A percentile compares a stretch with the other conserved stretches of the same genome.
Evolutionary conservation across 2,329 filamentous ascomycete species (phyloP).

Genomic region (Aspergillus hiratsukae): DNA sequence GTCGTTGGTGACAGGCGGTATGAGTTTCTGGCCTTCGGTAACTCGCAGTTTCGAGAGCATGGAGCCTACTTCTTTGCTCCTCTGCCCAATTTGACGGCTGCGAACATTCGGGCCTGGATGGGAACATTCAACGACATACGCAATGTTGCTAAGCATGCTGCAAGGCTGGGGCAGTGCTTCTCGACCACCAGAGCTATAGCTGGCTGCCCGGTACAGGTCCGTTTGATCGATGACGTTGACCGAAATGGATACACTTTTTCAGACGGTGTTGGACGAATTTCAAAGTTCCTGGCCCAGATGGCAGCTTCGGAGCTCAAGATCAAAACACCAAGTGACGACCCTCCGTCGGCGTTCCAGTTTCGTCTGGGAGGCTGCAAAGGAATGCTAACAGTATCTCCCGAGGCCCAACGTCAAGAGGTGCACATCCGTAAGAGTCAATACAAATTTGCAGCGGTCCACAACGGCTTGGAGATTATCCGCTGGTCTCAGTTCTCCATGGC

Average conservation of each 20-base stretch:
- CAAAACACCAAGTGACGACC: constrained; percentile 46
- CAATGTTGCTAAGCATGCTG: constrained; percentile 82
- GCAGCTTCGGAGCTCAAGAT: constrained; percentile 67
- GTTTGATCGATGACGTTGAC: constrained; percentile 65
- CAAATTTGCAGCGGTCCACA: constrained; percentile 72
- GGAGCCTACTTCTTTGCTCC: constrained; percentile 90
- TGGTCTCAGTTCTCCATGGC: constrained; percentile 72
- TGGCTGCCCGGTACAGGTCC: constrained; percentile 55
- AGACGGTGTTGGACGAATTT: constrained; percentile 94
- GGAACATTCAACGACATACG: constrained; percentile 77
- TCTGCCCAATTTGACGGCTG: constrained; percentile 61
- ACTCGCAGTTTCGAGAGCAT: constrained; percentile 88
- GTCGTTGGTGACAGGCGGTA: constrained; percentile 75
- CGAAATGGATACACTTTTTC: constrained; percentile 70
- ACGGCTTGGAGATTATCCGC: constrained; percentile 78
- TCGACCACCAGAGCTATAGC: constrained; percentile 79
- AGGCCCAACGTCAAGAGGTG: constrained; percentile 63
- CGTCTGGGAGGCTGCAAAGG: constrained; percentile 91
- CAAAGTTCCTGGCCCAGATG: constrained; percentile 67
- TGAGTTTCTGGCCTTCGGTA: constrained; percentile 89
- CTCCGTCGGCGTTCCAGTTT: constrained; percentile 85
- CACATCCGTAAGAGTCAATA: constrained; percentile 79
- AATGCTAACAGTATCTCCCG: constrained; percentile 70
- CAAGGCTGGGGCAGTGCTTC: constrained; percentile 89
- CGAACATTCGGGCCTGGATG: constrained; percentile 80